phyloP scores from a whole-genome alignment of 2,329 filamentous ascomycete genomes.

The Fusarium sp. region DNA sequence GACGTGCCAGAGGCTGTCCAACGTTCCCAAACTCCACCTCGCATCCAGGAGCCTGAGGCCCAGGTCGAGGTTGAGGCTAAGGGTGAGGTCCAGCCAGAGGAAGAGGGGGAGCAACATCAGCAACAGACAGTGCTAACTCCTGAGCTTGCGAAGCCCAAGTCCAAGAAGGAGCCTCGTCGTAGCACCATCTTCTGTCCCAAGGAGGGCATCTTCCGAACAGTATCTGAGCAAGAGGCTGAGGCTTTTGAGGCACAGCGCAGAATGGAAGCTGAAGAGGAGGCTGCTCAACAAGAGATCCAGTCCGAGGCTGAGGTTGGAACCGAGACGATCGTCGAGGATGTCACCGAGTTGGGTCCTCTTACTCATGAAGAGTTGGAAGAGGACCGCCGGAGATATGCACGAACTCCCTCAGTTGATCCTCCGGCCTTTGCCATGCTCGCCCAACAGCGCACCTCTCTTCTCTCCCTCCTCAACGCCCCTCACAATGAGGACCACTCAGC shows the following conservation, averaged over 20 bases:
- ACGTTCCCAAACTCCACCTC: slow-evolving; percentile 23
- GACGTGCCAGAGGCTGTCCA: slow-evolving; percentile 44
- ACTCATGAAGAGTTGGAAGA: slow-evolving; percentile 50
- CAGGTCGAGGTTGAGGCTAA: slow-evolving; percentile 13
- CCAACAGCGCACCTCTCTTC: slow-evolving; percentile 68
- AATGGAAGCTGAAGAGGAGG: slow-evolving; percentile 31
- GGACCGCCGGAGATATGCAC: slow-evolving; percentile 60
- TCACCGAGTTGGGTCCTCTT: slow-evolving; percentile 46
- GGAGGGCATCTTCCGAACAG: slow-evolving; percentile 72
- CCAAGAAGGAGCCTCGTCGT: slow-evolving; percentile 57
- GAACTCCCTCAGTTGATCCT: slow-evolving; percentile 73
- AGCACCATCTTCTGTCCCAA: slow-evolving; percentile 71
- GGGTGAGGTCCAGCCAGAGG: slow-evolving; percentile 9
- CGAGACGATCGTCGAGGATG: slow-evolving; percentile 36
- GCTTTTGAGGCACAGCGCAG: slow-evolving; percentile 54
- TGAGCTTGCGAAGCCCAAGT: slow-evolving; percentile 40
- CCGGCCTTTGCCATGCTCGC: slow-evolving; percentile 68
- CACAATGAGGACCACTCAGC: slow-evolving; percentile 52
- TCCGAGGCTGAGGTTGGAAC: slow-evolving; percentile 14
- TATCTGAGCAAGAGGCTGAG: slow-evolving; percentile 66
- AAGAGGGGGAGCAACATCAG: slow-evolving; percentile 14
- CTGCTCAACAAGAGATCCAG: slow-evolving; percentile 21
- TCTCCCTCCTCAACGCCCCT: slow-evolving; percentile 71
- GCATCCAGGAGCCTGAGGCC: slow-evolving; percentile 35
- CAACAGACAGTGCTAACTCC: slow-evolving; percentile 45